Evolutionary conservation across 495 filamentous ascomycete genomes (phyloP).

Genomic region (Penicillium atrosanguineum): DNA sequence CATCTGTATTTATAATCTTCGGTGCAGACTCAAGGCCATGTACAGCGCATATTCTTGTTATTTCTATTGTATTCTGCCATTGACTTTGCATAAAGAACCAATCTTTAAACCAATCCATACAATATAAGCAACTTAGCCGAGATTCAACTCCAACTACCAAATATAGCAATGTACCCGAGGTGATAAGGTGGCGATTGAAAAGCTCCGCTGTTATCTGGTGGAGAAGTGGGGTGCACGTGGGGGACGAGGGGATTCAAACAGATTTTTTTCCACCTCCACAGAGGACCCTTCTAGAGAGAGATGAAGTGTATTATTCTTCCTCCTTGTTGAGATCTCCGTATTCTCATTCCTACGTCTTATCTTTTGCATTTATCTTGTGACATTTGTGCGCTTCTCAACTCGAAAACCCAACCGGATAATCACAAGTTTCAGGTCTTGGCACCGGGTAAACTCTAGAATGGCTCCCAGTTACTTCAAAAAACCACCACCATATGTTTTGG

Average conservation of each 20-base stretch:
- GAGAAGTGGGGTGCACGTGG: constrained; percentile 3
- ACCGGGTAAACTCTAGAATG: background rate
- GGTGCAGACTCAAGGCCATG: background rate
- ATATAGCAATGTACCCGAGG: background rate
- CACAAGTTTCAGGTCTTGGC: background rate
- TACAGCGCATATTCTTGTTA: background rate
- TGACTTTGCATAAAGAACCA: background rate
- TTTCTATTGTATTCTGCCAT: background rate
- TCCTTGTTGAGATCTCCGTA: too few relatives aligned
- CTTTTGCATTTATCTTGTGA: too few relatives aligned
- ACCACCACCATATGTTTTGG: constrained; percentile 22
- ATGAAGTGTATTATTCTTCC: too few relatives aligned
- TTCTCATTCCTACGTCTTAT: too few relatives aligned
- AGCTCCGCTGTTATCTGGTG: constrained; percentile 1
- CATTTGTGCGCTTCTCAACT: too few relatives aligned
- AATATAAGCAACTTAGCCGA: too few relatives aligned
- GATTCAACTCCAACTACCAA: too few relatives aligned
- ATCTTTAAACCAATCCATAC: too few relatives aligned
- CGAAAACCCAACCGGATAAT: background rate
- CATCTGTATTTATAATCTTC: background rate
- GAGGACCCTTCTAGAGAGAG: too few relatives aligned
- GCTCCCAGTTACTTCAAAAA: background rate
- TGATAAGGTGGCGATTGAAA: background rate
- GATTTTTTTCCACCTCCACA: background rate
- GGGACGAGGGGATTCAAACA: background rate